Evolutionary conservation across 163 green algal genomes (phyloP), one percentile per base, ranked within the genome.

Genomic region (Prototheca cutis): DNA sequence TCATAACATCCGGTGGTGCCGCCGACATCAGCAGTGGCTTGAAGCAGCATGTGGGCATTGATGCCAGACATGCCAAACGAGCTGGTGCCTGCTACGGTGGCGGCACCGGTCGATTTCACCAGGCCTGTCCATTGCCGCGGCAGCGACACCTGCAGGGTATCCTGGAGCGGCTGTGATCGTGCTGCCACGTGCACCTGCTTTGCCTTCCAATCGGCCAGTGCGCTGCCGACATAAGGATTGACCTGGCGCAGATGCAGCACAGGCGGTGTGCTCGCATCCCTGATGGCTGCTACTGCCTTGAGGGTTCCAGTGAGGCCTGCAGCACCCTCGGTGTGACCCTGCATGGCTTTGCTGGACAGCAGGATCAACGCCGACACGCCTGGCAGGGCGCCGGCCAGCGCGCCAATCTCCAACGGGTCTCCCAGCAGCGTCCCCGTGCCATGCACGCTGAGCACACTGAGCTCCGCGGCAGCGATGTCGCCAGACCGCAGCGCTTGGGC

Each of bases 61-160:
- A 91, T 82, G 13, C 85, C 85, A 48, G 67, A 82, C 84, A 93
- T 91, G 55, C 85, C 85, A 55, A 93, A 93, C 4, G 73, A 86
- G 75, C 80, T 89, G 2, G 85, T 90, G 47, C 85, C 84, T 25
- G 71, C 70, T 10, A 13, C 36, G 49, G 49, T n/a, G 49, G 6
- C 49, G 24, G 18, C 42, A 21, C 6, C n/a, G 31, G 21, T n/a
- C 18, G 34, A 19, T 27, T 6, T 21, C 23, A n/a, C 25, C 19
- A 49, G 24, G 30, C 30, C 23, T 6, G 23, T 29, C 21, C 15
- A 24, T 4, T 33, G 6, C 27, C 49, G 21, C 6, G 49, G 8
- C 49, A 34, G 21, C 21, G 8, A 28, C 47, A 19, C 47, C 15
- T n/a, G n/a, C n/a, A n/a, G n/a, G n/a, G n/a, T n/a, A n/a, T n/a